Evolutionary conservation across 208 protist genomes (phyloP), one percentile per base, ranked within the genome.

Genomic region (Leishmania turanica): DNA sequence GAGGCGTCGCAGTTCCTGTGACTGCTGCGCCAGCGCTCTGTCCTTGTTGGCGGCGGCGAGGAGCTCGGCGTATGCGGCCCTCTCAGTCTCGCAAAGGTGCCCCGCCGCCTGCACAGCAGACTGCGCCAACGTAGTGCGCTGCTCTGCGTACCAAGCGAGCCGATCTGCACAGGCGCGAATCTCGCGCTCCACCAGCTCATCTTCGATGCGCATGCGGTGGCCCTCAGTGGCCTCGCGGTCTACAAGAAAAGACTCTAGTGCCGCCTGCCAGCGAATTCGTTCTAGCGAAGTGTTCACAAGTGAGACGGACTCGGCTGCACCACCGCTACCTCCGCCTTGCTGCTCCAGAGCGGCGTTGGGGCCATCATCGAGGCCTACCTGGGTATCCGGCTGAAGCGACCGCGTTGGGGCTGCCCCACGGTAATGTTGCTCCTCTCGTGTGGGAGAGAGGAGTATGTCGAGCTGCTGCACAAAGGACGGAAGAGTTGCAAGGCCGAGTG

Each of bases 391-490:
- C 21, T 73, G 8, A 21, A 45, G 2, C 13, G 27, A 34, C n/a
- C 40, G 24, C 45, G 40, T 21, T 9, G 13, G 42, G 17, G 17
- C 15, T 40, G 8, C 31, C 27, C 17, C 49, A 7, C 68, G 54
- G 34, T 79, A 34, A 9, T 45, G 45, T 8, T 54, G 45, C 60
- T 87, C 84, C 11, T 80, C 81, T 13, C 34, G 60, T 3, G 64
- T 81, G 4, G 85, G 84, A 13, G 88, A 86, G 1, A 90, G 64
- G 7, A 96, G 77, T 5, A 58, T 42, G 62, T 96, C 86, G 27
- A 95, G 78, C 13, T 88, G 88, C 42, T 84, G 80, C 17, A 86
- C 78, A 79, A 96, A 96, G 11, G 75, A 45, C 11, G 93, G 84
- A 58, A 96, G 84, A 3, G 76, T 82, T 17, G 94, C 77, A 49